Evolutionary conservation across 2,329 filamentous ascomycete species (phyloP).

Genomic region (Monosporascus sp.): DNA sequence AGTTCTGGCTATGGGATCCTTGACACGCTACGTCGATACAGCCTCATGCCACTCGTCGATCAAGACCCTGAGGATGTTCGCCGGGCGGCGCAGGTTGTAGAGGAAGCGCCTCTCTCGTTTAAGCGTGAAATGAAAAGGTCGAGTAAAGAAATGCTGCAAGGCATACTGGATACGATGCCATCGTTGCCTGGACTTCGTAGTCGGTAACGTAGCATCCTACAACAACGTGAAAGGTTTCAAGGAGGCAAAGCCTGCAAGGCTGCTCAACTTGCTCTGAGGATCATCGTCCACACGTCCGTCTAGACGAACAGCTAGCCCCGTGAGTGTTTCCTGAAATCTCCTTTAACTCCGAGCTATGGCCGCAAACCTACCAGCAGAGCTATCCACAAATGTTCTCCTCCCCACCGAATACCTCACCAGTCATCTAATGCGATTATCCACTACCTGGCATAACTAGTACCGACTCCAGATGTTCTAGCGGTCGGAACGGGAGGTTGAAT

Average conservation of each 20-base stretch:
- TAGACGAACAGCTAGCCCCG: background rate
- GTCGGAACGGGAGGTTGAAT: no score
- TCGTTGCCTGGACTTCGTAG: slow-evolving; percentile 6
- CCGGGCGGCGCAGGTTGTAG: background rate
- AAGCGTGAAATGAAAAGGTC: slow-evolving; percentile 7
- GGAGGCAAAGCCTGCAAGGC: background rate
- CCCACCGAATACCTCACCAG: no score
- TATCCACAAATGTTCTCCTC: no score
- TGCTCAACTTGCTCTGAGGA: background rate
- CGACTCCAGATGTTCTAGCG: no score
- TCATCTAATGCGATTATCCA: no score
- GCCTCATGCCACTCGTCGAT: slow-evolving; percentile 20
- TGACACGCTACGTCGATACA: slow-evolving; percentile 20
- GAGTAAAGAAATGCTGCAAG: slow-evolving; percentile 17
- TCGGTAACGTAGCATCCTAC: background rate
- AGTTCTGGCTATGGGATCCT: slow-evolving; percentile 6
- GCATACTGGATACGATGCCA: slow-evolving; percentile 13
- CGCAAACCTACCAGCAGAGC: no score
- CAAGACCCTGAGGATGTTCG: slow-evolving; percentile 16
- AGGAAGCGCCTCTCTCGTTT: slow-evolving; percentile 4
- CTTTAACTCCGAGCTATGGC: background rate
- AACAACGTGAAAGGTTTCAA: background rate
- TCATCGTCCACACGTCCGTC: background rate
- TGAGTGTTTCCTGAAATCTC: background rate
- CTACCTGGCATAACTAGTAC: no score